A percentile compares a stretch with the other conserved stretches of the same genome.
phyloP scores from a whole-genome alignment of 352 stramenopile genomes.

The Pythium aquatile region DNA sequence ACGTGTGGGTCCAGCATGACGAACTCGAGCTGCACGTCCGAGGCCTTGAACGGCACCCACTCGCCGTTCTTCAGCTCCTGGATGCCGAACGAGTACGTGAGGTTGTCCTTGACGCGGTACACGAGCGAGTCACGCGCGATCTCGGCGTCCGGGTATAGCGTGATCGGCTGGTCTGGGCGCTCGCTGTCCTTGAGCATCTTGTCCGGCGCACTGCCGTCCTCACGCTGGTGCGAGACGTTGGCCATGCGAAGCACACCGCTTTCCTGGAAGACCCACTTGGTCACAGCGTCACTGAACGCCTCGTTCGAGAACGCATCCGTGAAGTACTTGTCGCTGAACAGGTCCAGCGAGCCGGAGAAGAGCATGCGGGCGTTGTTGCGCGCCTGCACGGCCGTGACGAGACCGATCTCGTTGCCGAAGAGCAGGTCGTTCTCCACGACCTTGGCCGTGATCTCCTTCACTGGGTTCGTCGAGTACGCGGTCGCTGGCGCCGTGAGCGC shows the following conservation, averaged over 20 bases:
- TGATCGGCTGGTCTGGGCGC: slow-evolving; percentile 84
- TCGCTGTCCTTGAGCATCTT: slow-evolving; percentile 90
- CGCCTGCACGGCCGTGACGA: slow-evolving; percentile 84
- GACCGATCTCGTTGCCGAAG: slow-evolving; percentile 72
- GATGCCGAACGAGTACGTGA: slow-evolving; percentile 90
- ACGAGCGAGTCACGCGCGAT: slow-evolving; percentile 88
- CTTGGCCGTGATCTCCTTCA: slow-evolving; percentile 68
- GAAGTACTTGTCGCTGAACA: slow-evolving; percentile 90
- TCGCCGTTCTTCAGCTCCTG: slow-evolving; percentile 80
- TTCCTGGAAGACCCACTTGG: slow-evolving; percentile 88
- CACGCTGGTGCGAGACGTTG: slow-evolving; percentile 85
- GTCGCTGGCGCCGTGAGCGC: slow-evolving; percentile 73
- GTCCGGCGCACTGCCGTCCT: slow-evolving; percentile 77
- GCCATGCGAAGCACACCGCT: slow-evolving; percentile 83
- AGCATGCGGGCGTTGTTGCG: slow-evolving; percentile 91
- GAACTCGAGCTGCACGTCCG: slow-evolving; percentile 93
- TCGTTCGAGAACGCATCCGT: slow-evolving; percentile 66
- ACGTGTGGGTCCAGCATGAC: slow-evolving; percentile 94
- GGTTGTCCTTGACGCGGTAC: slow-evolving; percentile 93
- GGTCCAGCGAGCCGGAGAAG: slow-evolving; percentile 82
- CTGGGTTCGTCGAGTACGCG: slow-evolving; percentile 80
- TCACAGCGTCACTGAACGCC: slow-evolving; percentile 68
- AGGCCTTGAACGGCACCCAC: slow-evolving; percentile 76
- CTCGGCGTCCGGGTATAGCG: slow-evolving; percentile 87
- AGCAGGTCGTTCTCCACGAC: slow-evolving; percentile 59